phyloP scores from a whole-genome alignment of 441 rosid species.

The Pelargonium australe region DNA sequence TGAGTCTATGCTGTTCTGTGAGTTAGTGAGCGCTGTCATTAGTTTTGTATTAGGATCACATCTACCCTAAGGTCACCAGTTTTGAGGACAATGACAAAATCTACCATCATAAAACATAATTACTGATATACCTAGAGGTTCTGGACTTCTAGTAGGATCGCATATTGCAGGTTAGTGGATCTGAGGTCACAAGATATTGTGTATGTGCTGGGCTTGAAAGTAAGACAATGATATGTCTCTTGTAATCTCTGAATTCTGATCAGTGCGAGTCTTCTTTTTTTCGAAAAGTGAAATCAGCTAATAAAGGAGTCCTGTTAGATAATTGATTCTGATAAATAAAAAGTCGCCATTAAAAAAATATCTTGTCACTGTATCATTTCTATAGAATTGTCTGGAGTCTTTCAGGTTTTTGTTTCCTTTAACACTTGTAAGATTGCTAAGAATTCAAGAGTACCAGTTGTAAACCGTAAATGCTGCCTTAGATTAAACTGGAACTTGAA shows the following conservation, averaged over 20 bases:
- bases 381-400: background rate
- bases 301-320: background rate
- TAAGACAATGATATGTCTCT: background rate
- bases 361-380: background rate
- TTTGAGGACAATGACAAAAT: background rate
- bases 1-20: background rate
- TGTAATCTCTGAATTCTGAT: background rate
- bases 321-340: background rate
- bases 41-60: background rate
- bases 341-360: background rate
- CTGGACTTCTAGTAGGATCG: too few species aligned
- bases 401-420: too few species aligned
- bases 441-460: background rate
- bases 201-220: background rate
- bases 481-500: background rate
- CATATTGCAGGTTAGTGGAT: background rate
- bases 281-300: background rate
- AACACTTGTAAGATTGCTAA: background rate
- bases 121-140: background rate
- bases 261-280: background rate
- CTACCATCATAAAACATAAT: background rate
- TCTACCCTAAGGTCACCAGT: background rate
- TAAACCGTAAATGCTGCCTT: constrained; percentile 4
- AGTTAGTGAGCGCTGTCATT: background rate
- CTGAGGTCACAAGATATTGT: background rate